A percentile compares a stretch with the other conserved stretches of the same genome.
Conservation (phyloP, 345 rosid genomes). For the Pelargonium nanum region DNA sequence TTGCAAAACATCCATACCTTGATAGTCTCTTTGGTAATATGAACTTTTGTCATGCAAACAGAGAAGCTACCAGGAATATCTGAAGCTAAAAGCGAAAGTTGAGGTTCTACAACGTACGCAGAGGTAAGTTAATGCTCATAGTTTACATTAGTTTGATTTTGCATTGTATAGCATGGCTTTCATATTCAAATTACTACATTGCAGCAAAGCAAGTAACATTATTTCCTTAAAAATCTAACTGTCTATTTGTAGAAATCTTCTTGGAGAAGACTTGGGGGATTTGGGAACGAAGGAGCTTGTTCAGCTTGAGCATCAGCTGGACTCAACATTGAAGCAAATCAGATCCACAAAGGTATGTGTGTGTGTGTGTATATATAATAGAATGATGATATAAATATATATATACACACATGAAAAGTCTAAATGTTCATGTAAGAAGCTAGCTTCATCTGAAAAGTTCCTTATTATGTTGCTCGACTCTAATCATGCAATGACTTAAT, state of each 20-base stretch:
- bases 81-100: conserved; percentile 66
- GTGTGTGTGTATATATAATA: too few species aligned
- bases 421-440: too few species aligned
- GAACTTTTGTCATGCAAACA: conserved; percentile 19
- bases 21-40: not conserved
- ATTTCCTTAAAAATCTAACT: too few species aligned
- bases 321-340: conserved; percentile 30
- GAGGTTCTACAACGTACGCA: conserved; percentile 79
- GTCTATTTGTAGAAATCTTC: conserved; percentile 25
- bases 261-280: conserved; percentile 39
- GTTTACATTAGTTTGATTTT: too few species aligned
- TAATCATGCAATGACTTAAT: too few species aligned
- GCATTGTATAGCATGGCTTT: not conserved
- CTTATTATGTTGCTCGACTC: too few species aligned
- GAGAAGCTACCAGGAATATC: conserved; percentile 84
- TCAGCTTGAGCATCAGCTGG: conserved; percentile 41
- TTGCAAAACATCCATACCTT: not conserved
- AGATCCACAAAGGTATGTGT: conserved; percentile 39
- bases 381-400: too few species aligned
- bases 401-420: too few species aligned
- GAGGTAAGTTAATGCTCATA: conserved; percentile 29
- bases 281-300: conserved; percentile 31
- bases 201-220: too few species aligned
- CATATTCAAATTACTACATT: not conserved
- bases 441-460: too few species aligned